These are phyloP conservation scores for Coniochaeta prunicola DNA, from an alignment of 2,329 filamentous ascomycete genomes.

Conservation along the genomic window DNA sequence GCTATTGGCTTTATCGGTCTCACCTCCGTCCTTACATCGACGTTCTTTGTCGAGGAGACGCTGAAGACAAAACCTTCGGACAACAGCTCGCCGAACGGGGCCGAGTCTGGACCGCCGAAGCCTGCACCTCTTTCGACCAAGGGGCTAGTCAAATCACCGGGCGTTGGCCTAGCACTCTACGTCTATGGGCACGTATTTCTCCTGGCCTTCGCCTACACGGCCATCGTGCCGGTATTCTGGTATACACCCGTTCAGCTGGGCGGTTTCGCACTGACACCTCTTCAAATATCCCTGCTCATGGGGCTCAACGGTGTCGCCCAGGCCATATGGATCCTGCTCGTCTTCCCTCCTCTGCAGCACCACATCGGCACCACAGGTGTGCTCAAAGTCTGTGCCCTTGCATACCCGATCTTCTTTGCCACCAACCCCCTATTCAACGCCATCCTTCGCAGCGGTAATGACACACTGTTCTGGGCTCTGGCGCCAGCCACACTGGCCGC, in stretches of 20 bases:
- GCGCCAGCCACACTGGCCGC: conserved; percentile 37
- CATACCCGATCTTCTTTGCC: conserved; percentile 59
- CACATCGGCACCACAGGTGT: conserved; percentile 60
- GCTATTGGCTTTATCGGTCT: conserved; percentile 46
- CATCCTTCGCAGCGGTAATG: conserved; percentile 40
- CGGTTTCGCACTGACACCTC: conserved; percentile 55
- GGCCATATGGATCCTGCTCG: conserved; percentile 62
- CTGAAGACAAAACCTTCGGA: conserved; percentile 23
- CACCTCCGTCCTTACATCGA: conserved; percentile 41
- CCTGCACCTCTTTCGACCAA: conserved; percentile 32
- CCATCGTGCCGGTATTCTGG: conserved; percentile 61
- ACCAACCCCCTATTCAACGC: conserved; percentile 46
- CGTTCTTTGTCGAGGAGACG: conserved; percentile 58
- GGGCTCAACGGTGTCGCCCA: conserved; percentile 58
- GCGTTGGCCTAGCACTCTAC: conserved; percentile 58
- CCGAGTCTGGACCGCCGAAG: conserved; percentile 11
- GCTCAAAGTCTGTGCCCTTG: conserved; percentile 46
- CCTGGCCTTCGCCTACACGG: conserved; percentile 65
- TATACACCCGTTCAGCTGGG: conserved; percentile 56
- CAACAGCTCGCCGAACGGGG: conserved; percentile 7
- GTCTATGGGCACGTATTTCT: conserved; percentile 61
- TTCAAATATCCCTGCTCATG: conserved; percentile 61
- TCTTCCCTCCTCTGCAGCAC: conserved; percentile 61
- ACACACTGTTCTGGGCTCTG: conserved; percentile 49
- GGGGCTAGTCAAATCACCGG: conserved; percentile 53